Conservation (phyloP, 73 alveolate genomes). For the Diophrys sp. region DNA sequence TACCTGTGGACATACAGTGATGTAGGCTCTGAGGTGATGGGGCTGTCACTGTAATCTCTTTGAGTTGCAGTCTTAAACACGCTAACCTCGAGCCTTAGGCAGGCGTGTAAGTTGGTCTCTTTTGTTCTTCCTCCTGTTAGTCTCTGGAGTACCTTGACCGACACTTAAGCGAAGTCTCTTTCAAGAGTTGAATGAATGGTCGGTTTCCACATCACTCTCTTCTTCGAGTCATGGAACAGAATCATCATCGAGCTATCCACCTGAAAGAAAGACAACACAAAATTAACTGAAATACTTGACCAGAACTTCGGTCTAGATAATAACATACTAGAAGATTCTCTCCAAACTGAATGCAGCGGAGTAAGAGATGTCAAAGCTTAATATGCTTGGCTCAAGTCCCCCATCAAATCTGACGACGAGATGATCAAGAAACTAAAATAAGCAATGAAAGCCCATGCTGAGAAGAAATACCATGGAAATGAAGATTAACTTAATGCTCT, state of each 20-base stretch:
- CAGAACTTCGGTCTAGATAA: slow-evolving; percentile 69
- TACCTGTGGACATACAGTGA: no score
- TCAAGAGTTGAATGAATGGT: slow-evolving; percentile 82
- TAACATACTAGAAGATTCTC: slow-evolving; percentile 66
- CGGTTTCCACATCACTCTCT: slow-evolving; percentile 82
- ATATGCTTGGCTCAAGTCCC: slow-evolving; percentile 69
- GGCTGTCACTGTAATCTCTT: no score
- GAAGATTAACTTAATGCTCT: slow-evolving; percentile 78
- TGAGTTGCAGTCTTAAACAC: no score
- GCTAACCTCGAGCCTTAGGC: no score
- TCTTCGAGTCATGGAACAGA: slow-evolving; percentile 68
- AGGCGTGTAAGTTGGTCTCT: no score
- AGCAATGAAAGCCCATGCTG: slow-evolving; percentile 79
- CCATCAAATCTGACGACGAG: slow-evolving; percentile 67
- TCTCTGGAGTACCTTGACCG: no score
- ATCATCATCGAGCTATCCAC: slow-evolving; percentile 44
- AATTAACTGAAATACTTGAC: slow-evolving; percentile 43
- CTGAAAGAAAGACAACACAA: slow-evolving; percentile 32
- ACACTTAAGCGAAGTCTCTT: slow-evolving; percentile 81
- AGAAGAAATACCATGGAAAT: slow-evolving; percentile 91
- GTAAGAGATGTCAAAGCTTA: slow-evolving; percentile 67
- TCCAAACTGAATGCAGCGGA: slow-evolving; percentile 69
- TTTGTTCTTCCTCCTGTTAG: no score
- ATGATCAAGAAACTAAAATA: slow-evolving; percentile 73
- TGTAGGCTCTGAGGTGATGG: no score